Evolutionary conservation across 192 early-diverging fungal genomes (phyloP).

Genomic region (Lobosporangium transversale): DNA sequence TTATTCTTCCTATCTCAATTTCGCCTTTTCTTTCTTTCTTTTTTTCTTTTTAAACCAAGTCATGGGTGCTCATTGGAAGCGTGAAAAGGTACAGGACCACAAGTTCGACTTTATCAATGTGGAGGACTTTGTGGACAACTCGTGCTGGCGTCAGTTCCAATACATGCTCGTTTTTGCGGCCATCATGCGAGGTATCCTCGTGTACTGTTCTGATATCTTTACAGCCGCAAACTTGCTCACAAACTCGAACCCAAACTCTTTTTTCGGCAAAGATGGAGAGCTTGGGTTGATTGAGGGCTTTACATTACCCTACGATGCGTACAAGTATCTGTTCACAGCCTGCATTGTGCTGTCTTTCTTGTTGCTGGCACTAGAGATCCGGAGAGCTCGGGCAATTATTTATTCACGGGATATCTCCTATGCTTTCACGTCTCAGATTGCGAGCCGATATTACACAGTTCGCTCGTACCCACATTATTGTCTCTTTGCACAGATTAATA

Average conservation of each 20-base stretch:
- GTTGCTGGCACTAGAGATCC: slow-evolving; percentile 73
- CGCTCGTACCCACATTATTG: slow-evolving; percentile 84
- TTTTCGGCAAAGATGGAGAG: slow-evolving; percentile 1
- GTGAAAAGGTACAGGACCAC: slow-evolving; percentile 82
- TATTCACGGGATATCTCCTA: slow-evolving; percentile 79
- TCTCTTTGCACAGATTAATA: slow-evolving; percentile 79
- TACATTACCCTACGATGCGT: slow-evolving; percentile 54
- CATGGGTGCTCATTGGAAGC: slow-evolving; percentile 78
- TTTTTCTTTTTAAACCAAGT: no score
- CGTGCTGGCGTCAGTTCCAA: slow-evolving; percentile 53
- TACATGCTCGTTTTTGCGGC: slow-evolving; percentile 70
- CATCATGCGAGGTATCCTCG: slow-evolving; percentile 75
- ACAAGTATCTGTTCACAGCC: slow-evolving; percentile 65
- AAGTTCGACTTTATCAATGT: slow-evolving; percentile 91
- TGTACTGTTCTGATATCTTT: slow-evolving; percentile 85
- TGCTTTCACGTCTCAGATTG: slow-evolving; percentile 76
- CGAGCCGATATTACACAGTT: slow-evolving; percentile 81
- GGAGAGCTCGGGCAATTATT: slow-evolving; percentile 72
- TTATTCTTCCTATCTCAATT: background rate
- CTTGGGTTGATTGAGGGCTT: background rate
- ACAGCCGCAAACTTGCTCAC: slow-evolving; percentile 74
- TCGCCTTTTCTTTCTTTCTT: background rate
- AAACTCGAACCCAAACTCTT: slow-evolving; percentile 22
- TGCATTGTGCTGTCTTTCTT: slow-evolving; percentile 77
- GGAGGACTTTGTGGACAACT: slow-evolving; percentile 71